Conservation (phyloP, 2,329 filamentous ascomycete genomes). For the Venturiaceae sp. region DNA sequence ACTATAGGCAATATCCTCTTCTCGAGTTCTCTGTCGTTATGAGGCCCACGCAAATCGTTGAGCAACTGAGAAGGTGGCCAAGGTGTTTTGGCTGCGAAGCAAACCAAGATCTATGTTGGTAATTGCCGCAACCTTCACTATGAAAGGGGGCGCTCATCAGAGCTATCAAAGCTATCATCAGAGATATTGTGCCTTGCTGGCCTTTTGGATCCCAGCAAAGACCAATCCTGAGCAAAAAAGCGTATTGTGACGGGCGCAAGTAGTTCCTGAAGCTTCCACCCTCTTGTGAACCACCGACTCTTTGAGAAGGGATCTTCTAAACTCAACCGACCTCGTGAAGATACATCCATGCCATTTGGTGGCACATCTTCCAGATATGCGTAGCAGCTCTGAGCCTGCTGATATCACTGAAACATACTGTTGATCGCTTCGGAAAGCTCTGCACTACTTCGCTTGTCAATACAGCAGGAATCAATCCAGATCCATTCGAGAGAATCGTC, state of each 20-base stretch:
- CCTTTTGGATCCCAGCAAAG: too few species aligned
- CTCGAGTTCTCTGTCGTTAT: neutral
- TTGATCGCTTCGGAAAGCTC: slow-evolving; percentile 9
- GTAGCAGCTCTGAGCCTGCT: slow-evolving; percentile 7
- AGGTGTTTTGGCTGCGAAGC: neutral
- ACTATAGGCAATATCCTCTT: neutral
- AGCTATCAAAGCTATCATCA: neutral
- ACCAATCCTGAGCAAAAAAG: neutral
- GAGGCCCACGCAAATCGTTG: neutral
- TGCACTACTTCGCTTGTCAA: slow-evolving; percentile 3
- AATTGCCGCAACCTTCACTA: neutral
- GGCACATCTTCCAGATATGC: slow-evolving; percentile 7
- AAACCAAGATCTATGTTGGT: neutral
- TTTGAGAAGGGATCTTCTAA: too few species aligned
- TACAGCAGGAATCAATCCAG: slow-evolving; percentile 10
- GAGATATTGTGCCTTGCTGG: too few species aligned
- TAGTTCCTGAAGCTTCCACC: neutral
- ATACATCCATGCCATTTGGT: too few species aligned
- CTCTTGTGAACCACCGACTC: neutral
- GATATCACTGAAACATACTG: slow-evolving; percentile 10
- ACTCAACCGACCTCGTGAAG: too few species aligned
- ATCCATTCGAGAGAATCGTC: neutral
- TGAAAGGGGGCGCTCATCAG: neutral
- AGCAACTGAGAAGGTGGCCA: neutral
- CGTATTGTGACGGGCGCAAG: neutral